Evolutionary conservation across 305 asterid genomes (phyloP).

Genomic region (Rubia balearica): DNA sequence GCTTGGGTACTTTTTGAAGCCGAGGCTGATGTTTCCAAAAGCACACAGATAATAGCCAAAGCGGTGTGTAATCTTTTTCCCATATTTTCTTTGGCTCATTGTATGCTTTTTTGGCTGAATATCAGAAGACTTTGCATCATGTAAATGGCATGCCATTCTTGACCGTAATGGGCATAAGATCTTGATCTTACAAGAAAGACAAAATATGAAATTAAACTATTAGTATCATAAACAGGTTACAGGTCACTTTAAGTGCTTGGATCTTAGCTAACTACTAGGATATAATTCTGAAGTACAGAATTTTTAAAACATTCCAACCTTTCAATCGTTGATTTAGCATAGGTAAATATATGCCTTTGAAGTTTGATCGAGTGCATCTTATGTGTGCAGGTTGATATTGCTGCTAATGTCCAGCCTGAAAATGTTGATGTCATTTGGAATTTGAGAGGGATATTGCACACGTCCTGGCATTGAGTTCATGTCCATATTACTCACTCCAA

Average conservation of each 20-base stretch:
- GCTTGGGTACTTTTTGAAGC: conserved; percentile 95
- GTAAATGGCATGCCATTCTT: not conserved
- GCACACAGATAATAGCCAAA: conserved; percentile 77
- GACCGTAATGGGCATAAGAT: not conserved
- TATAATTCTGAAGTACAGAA: not conserved
- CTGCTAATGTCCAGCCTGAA: conserved; percentile 80
- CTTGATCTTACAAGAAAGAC: too few relatives aligned
- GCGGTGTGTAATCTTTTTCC: conserved; percentile 47
- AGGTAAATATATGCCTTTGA: not conserved
- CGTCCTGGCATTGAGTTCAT: conserved; percentile 79
- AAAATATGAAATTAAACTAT: not conserved
- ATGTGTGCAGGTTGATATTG: conserved; percentile 59
- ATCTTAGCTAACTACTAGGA: not conserved
- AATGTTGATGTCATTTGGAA: conserved; percentile 67
- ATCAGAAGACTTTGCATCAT: not conserved
- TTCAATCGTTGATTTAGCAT: not conserved
- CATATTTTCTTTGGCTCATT: not conserved
- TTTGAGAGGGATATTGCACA: conserved; percentile 79
- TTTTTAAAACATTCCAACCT: not conserved
- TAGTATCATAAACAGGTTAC: not conserved
- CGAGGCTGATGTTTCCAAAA: conserved; percentile 50
- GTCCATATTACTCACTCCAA: conserved; percentile 68
- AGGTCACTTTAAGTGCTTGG: not conserved
- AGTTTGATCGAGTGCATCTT: conserved; percentile 4
- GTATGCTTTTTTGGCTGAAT: too few relatives aligned